phyloP scores from a whole-genome alignment of 139 green algal species.

The Chlamydomonas applanata region DNA sequence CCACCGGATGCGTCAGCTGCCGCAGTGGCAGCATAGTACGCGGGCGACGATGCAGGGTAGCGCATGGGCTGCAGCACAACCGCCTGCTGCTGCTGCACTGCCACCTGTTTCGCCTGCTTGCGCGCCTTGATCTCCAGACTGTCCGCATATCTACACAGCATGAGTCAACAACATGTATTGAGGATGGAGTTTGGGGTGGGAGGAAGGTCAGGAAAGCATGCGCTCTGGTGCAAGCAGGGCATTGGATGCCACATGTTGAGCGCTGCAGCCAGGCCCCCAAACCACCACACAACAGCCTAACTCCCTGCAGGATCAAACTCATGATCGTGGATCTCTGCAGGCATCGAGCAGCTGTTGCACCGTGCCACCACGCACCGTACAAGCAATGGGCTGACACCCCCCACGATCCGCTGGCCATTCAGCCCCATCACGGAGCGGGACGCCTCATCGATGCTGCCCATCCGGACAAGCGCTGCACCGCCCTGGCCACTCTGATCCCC shows the following conservation, averaged over 20 bases:
- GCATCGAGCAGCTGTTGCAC: no score
- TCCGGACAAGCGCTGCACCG: conserved; percentile 16
- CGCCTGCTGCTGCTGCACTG: no score
- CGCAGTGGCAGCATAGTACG: no score
- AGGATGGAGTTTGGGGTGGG: background rate
- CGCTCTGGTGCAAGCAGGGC: background rate
- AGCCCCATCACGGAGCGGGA: conserved; percentile 3
- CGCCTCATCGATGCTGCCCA: conserved; percentile 15
- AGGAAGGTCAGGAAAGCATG: background rate
- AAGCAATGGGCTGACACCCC: conserved; percentile 4
- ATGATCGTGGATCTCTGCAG: no score
- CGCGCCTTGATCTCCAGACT: conserved; percentile 21
- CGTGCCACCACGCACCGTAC: conserved; percentile 8
- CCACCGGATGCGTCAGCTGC: no score
- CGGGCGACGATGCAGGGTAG: no score
- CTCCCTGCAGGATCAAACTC: no score
- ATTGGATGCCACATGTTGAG: background rate
- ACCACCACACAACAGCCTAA: no score
- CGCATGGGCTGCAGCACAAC: no score
- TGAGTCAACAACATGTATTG: no score
- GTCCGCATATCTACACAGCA: conserved; percentile 15
- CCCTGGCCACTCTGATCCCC: conserved; percentile 18
- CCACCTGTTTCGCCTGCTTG: conserved; percentile 17
- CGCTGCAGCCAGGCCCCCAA: background rate
- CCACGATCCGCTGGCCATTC: conserved; percentile 17